Evolutionary conservation across 2,329 filamentous ascomycete genomes (phyloP).

Genomic region (Stachybotrys elegans): DNA sequence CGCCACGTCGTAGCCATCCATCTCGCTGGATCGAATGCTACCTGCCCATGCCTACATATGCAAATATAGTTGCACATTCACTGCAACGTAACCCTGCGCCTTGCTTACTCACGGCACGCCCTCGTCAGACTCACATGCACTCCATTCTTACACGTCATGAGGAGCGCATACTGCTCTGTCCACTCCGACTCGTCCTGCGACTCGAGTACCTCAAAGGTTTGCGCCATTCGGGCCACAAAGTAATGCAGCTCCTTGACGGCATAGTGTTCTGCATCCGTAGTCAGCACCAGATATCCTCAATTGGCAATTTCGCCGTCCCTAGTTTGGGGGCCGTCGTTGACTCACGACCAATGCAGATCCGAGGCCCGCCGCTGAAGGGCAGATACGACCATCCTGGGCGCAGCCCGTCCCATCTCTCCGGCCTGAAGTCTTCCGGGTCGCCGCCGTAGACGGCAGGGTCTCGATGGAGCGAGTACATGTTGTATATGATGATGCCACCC

Average conservation of each 20-base stretch:
- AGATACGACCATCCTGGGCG: constrained; percentile 37
- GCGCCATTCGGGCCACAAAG: constrained; percentile 27
- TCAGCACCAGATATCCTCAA: constrained; percentile 2
- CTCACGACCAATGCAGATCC: constrained; percentile 40
- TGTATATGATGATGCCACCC: constrained; percentile 39
- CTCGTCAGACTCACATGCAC: background rate
- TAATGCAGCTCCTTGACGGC: constrained; percentile 28
- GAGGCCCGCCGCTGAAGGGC: constrained; percentile 40
- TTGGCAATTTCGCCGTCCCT: background rate
- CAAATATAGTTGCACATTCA: no score
- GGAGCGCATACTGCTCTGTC: constrained; percentile 28
- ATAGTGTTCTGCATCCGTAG: constrained; percentile 22
- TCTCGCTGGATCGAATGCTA: no score
- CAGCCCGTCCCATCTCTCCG: constrained; percentile 34
- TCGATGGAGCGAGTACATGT: constrained; percentile 36
- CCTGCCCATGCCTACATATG: no score
- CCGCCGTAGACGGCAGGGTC: constrained; percentile 29
- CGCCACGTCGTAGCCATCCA: no score
- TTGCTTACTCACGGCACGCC: no score
- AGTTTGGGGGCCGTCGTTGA: constrained; percentile 4
- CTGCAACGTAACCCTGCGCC: no score
- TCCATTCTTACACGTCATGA: constrained; percentile 28
- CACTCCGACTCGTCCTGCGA: constrained; percentile 23
- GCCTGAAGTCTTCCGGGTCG: constrained; percentile 31
- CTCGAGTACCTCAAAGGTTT: constrained; percentile 22